Evolutionary conservation across 805 yeast species (phyloP).

Genomic region (Candida gorgasii): DNA sequence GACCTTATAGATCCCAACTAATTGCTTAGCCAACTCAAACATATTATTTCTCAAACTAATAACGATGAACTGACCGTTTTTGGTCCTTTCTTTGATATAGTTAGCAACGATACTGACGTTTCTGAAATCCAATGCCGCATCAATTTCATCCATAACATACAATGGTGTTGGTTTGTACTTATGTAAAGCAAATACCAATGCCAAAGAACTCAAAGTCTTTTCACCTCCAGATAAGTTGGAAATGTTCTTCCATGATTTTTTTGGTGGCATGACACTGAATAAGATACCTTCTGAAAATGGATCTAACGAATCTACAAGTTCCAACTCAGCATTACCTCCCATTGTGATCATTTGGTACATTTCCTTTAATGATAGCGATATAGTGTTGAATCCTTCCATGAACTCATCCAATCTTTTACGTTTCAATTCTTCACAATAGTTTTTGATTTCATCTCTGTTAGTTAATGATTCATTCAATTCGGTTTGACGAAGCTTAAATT

Average conservation of each 20-base stretch:
- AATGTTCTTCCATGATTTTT: conserved; percentile 95
- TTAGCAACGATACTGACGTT: conserved; percentile 97
- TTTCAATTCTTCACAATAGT: conserved; percentile 65
- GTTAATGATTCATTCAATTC: conserved; percentile 71
- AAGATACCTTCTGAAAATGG: conserved; percentile 98
- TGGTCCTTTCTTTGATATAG: conserved; percentile 92
- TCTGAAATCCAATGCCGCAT: conserved; percentile 96
- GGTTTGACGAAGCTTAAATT: conserved; percentile 59
- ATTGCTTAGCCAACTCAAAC: conserved; percentile 94
- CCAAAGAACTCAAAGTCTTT: conserved; percentile 90
- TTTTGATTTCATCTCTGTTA: conserved; percentile 63
- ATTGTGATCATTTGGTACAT: conserved; percentile 98
- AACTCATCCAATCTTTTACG: conserved; percentile 81
- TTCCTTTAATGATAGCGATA: conserved; percentile 85
- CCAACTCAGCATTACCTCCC: conserved; percentile 99
- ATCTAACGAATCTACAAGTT: conserved; percentile 90
- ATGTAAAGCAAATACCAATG: conserved; percentile 93
- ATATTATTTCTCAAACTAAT: conserved; percentile 94
- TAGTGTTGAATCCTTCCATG: conserved; percentile 87
- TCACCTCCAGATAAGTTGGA: conserved; percentile 97
- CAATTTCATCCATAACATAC: conserved; percentile 98
- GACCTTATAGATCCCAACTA: conserved; percentile 94
- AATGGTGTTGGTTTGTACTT: conserved; percentile 95
- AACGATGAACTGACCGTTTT: conserved; percentile 94
- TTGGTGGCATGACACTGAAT: conserved; percentile 99